Evolutionary conservation across 495 filamentous ascomycete species (phyloP), one percentile per base, ranked within the genome.

Genomic region (Aspergillus indologenus): DNA sequence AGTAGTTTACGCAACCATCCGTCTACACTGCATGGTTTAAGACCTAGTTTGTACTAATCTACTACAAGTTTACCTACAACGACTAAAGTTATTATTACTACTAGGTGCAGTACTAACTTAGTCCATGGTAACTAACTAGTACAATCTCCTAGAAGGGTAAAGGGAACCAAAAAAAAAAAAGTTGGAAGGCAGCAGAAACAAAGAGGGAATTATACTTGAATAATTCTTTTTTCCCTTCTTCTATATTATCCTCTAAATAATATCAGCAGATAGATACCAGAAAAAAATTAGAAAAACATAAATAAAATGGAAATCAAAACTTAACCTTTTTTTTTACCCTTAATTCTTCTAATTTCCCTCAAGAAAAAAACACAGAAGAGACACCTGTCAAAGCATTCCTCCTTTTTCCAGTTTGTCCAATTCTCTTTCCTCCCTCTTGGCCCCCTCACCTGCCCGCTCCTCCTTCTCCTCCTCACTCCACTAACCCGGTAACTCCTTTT

Each of bases 1-100:
- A n/a, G n/a, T n/a, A n/a, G n/a, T n/a, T n/a, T n/a, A 71, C 66
- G 70, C 70, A 72, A 69, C 55, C 66, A 68, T 65, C 68, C 68
- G 66, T 31, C 4, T 29, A n/a, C n/a, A n/a, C 48, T 50, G 24
- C 43, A 56, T 56, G 45, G 43, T n/a, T 29, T 22, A 55, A 61
- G 46, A 7, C 26, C 53, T 24, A 54, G 45, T 53, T 55, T 14
- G 52, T 59, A 61, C 59, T 57, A 60, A 56, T 54, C 42, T 50
- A 40, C 31, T 54, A 55, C n/a, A n/a, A n/a, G n/a, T n/a, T n/a
- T n/a, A n/a, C n/a, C n/a, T n/a, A n/a, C n/a, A n/a, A n/a, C n/a
- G n/a, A n/a, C n/a, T n/a, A n/a, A n/a, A n/a, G n/a, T 29, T 9
- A 29, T 9, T 29, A 9, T 9, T 29, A 29, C 9, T 29, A 29